Conservation (phyloP, 345 rosid genomes). For the Turritis glabra region DNA sequence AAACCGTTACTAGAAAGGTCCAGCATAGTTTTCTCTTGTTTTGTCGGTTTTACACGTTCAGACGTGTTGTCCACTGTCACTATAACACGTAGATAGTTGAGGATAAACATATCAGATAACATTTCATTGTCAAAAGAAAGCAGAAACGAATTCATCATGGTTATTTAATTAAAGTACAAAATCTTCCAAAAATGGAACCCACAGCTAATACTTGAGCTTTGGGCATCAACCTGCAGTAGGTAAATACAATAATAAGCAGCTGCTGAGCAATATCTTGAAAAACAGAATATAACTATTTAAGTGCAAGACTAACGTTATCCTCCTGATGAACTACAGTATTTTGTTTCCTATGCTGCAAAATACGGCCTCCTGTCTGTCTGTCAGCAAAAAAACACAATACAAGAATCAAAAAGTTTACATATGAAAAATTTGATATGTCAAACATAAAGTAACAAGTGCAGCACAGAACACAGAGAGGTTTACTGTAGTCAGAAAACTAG, state of each 20-base stretch:
- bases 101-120: not conserved
- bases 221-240: constrained; percentile 56
- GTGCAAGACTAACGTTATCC: constrained; percentile 41
- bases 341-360: constrained; percentile 34
- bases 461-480: not conserved
- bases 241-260: constrained; percentile 19
- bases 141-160: constrained; percentile 1
- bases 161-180: not conserved
- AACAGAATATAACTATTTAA: not conserved
- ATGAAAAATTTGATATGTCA: not conserved
- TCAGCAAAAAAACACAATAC: constrained; percentile 32
- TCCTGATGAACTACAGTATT: constrained; percentile 39
- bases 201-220: constrained; percentile 45
- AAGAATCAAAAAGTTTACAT: constrained; percentile 32
- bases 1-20: constrained; percentile 33
- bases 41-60: constrained; percentile 43
- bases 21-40: constrained; percentile 38
- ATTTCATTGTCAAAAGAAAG: not conserved
- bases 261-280: not conserved
- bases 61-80: constrained; percentile 37
- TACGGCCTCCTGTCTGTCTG: constrained; percentile 59
- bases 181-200: constrained; percentile 38
- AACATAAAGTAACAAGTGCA: constrained; percentile 6
- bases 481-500: not conserved
- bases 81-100: constrained; percentile 15